Base-by-base conservation (phyloP, 2,329 filamentous ascomycete genomes). In the Aspergillus jensenii region DNA sequence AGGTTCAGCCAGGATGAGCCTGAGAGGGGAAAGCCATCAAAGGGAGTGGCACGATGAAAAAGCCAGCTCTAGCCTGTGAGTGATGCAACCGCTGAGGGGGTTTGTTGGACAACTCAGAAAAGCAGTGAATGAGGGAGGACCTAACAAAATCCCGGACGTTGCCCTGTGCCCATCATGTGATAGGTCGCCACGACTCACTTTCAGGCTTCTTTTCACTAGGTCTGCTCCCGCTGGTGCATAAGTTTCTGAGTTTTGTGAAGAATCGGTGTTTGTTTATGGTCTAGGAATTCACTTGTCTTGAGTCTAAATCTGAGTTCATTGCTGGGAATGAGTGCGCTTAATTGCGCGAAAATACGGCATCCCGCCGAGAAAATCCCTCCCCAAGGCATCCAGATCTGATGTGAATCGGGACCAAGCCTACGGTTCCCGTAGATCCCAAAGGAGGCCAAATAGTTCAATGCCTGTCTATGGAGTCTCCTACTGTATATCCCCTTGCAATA, bases 401-500 rank as follows among this genome's bases (percentile, higher is more conserved):
- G 43, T 41, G 48, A 25, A 41, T 51, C 27, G 27, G 14, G 35
- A 14, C 14, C 14, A 37, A n/a, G 14, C 15, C 35, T 9, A 57
- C 50, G 47, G 49, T 51, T 51, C 49, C 55, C 39, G 14, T 48
- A 21, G 35, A 44, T 48, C 53, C 46, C 41, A 43, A 31, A 46
- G 41, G 41, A 56, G 52, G 25, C 33, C 44, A n/a, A 51, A 56
- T 37, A 15, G 15, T 33, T 60, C 68, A 74, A 62, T 73, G 75
- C 57, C 68, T 75, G 48, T 75, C 72, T 54, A 67, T 65, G 49
- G 79, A 80, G 19, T 86, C 84, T 7, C 90, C 90, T 52, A 95
- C 89, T 0, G 81, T 85, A 78, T 99, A 99, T 0, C 93, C 95
- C 67, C 90, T 87, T 35, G 95, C 95, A 56, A 98, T 87, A 15